These are phyloP conservation scores for Plicaturopsis crispa DNA, from an alignment of 768 basidiomycete species.

Conservation along the genomic window DNA sequence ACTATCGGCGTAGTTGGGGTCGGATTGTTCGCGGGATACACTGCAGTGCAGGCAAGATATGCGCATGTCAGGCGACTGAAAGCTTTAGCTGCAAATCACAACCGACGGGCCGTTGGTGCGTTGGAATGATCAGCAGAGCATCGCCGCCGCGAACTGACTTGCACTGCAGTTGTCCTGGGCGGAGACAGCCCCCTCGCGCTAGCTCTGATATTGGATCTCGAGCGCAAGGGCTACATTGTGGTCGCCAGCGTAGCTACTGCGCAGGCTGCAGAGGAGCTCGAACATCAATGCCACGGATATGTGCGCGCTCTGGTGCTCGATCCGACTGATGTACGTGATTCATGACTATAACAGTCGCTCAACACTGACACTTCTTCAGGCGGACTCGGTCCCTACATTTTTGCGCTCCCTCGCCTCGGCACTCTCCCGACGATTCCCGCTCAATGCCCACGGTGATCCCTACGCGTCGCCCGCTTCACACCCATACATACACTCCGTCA, in stretches of 20 bases:
- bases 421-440: constrained; percentile 76
- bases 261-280: constrained; percentile 57
- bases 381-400: constrained; percentile 65
- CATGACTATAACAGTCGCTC: neutral
- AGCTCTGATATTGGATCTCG: constrained; percentile 68
- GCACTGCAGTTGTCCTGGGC: constrained; percentile 62
- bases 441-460: constrained; percentile 74
- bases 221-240: constrained; percentile 76
- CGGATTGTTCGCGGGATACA: constrained; percentile 56
- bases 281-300: constrained; percentile 63
- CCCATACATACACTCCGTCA: constrained; percentile 69
- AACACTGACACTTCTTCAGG: constrained; percentile 31
- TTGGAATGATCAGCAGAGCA: constrained; percentile 56
- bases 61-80: constrained; percentile 16
- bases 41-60: constrained; percentile 15
- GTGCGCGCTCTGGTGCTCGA: constrained; percentile 78
- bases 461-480: constrained; percentile 57
- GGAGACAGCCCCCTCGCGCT: constrained; percentile 68
- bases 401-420: constrained; percentile 76
- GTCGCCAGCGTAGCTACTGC: constrained; percentile 70
- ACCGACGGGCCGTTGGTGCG: constrained; percentile 38
- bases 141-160: constrained; percentile 46
- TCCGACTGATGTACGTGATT: constrained; percentile 54
- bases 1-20: constrained; percentile 51
- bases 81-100: constrained; percentile 17